Evolutionary conservation across 768 basidiomycete species (phyloP), one percentile per base, ranked within the genome.

Genomic region (Lactarius indigo): DNA sequence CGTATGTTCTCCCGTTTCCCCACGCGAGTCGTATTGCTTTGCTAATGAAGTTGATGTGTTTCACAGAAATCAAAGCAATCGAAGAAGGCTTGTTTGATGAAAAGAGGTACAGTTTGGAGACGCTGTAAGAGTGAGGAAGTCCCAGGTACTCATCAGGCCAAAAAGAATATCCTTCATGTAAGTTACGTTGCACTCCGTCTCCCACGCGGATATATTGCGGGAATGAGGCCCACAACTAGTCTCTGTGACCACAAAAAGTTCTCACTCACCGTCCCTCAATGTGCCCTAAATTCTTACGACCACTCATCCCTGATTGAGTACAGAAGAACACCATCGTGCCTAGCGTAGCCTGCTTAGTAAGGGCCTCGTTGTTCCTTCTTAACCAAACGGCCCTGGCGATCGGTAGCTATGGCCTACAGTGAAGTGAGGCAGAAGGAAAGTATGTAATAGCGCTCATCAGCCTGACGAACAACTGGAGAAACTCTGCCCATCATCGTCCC

Each of bases 21-120:
- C 50, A 59, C 31, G 39, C 33, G 2, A 26, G 1, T 42, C 15
- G 37, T 41, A 5, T 2, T 17, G 8, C 5, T n/a, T 3, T 33
- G 35, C 47, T 62, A n/a, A 55, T 26, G n/a, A 20, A 39, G 47
- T n/a, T 10, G 20, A 4, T 42, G 7, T 59, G 23, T 23, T 18
- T 58, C 5, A 57, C 73, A 89, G 88, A 90, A 76, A 89, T 90
- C 73, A 89, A 88, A 73, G 88, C 88, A 0, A 82, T 83, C 31
- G 83, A 88, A 65, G 84, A 85, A 66, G 79, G 79, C 0, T 7
- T 85, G 33, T 79, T 76, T 28, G 69, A 69, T 70, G 76, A 70
- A 57, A 69, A 61, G 20, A 71, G 76, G 33, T 78, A 78, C 68
- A 64, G 59, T 47, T 39, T 64, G 63, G 69, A 71, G 41, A 61